These are phyloP conservation scores for Fereydounia khargensis DNA, from an alignment of 1,284 basidiomycete genomes.

Conservation along the genomic window DNA sequence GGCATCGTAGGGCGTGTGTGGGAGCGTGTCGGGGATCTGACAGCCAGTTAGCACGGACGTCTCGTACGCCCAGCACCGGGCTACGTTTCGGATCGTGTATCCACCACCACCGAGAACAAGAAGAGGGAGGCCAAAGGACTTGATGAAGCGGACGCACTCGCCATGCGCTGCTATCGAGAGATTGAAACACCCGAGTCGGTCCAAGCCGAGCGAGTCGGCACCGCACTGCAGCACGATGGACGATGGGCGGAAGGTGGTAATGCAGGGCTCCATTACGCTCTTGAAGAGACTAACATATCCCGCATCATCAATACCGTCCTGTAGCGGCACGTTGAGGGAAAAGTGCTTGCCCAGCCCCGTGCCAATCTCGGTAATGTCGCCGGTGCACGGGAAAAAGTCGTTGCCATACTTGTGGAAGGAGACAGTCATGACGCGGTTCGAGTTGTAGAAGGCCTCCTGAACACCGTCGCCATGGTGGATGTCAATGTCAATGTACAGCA, in stretches of 20 bases:
- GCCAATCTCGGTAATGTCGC: slow-evolving; percentile 53
- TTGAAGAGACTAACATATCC: slow-evolving; percentile 95
- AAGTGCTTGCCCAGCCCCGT: slow-evolving; percentile 78
- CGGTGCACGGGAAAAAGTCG: slow-evolving; percentile 74
- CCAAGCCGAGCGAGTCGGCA: slow-evolving; percentile 91
- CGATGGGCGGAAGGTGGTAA: slow-evolving; percentile 82
- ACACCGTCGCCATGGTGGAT: slow-evolving; percentile 99
- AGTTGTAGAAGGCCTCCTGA: slow-evolving; percentile 97
- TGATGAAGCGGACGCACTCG: slow-evolving; percentile 94
- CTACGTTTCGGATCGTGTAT: slow-evolving; percentile 86
- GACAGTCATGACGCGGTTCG: slow-evolving; percentile 95
- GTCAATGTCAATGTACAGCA: slow-evolving; percentile 96
- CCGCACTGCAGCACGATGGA: slow-evolving; percentile 96
- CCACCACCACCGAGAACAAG: slow-evolving; percentile 91
- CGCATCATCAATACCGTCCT: slow-evolving; percentile 95
- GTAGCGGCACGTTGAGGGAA: slow-evolving; percentile 88
- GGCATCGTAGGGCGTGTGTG: slow-evolving; percentile 82
- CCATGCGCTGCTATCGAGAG: slow-evolving; percentile 98
- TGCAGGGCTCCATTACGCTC: slow-evolving; percentile 89
- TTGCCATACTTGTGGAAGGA: slow-evolving; percentile 99
- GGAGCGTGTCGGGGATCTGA: slow-evolving; percentile 79
- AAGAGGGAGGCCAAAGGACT: slow-evolving; percentile 83
- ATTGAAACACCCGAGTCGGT: slow-evolving; percentile 94
- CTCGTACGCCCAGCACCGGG: slow-evolving; percentile 98
- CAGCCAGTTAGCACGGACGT: slow-evolving; percentile 76